Conservation (phyloP, 495 filamentous ascomycete species). For the Podospora pseudopauciseta region DNA sequence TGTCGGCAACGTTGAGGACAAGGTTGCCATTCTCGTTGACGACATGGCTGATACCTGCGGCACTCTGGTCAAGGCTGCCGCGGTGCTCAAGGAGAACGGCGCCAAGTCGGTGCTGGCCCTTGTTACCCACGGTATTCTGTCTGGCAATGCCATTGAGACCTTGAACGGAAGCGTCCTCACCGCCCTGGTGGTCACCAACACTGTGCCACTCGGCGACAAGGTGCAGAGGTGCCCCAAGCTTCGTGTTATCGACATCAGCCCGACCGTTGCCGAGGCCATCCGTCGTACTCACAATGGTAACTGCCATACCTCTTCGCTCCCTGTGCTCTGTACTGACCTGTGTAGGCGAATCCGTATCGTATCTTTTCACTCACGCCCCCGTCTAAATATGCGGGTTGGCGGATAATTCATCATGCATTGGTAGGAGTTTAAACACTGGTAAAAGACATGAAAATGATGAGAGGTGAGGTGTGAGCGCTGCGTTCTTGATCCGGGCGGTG, state of each 20-base stretch:
- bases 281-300: constrained; percentile 89
- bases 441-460: background rate
- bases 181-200: constrained; percentile 91
- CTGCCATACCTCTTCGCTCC: constrained; percentile 12
- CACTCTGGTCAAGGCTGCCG: constrained; percentile 83
- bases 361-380: constrained; percentile 89
- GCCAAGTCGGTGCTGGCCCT: constrained; percentile 87
- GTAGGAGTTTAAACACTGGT: constrained; percentile 10
- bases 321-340: constrained; percentile 9
- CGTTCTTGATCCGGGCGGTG: background rate
- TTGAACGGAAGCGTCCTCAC: constrained; percentile 77
- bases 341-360: constrained; percentile 65
- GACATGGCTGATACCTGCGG: constrained; percentile 97
- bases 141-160: constrained; percentile 84
- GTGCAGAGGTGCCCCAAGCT: constrained; percentile 65
- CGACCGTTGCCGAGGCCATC: constrained; percentile 68
- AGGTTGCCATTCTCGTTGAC: constrained; percentile 55
- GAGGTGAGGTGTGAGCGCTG: background rate
- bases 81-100: constrained; percentile 85
- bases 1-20: constrained; percentile 67
- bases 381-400: constrained; percentile 30
- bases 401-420: constrained; percentile 3
- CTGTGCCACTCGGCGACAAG: constrained; percentile 86
- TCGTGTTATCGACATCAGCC: constrained; percentile 88
- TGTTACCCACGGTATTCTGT: constrained; percentile 93